Percentiles rank a stretch among this genome's conserved stretches.
Evolutionary conservation across 2,329 filamentous ascomycete species (phyloP).

Genomic region (Diplocarpon mali): DNA sequence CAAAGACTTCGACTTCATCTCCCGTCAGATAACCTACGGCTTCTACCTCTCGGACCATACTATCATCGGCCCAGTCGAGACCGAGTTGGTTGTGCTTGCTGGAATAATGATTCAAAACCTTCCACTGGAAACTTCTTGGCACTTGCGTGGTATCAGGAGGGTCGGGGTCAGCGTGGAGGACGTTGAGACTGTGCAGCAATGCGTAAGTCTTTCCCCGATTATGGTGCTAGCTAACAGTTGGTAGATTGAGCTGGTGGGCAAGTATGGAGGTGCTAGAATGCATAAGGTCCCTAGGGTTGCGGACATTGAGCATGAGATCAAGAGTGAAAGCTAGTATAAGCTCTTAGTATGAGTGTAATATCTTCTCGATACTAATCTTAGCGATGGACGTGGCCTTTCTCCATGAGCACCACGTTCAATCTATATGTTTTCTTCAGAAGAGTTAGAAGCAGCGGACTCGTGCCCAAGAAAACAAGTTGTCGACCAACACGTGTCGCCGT

Average conservation of each 20-base stretch:
- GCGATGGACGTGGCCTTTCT: too few relatives aligned
- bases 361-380: too few relatives aligned
- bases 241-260: conserved; percentile 30
- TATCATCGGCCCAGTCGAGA: conserved; percentile 42
- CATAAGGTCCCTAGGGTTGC: conserved; percentile 29
- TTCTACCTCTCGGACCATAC: conserved; percentile 45
- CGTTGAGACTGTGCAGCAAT: conserved; percentile 29
- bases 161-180: conserved; percentile 35
- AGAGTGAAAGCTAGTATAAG: not conserved
- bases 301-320: conserved; percentile 32
- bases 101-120: conserved; percentile 50
- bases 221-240: conserved; percentile 19
- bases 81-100: conserved; percentile 41
- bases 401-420: too few relatives aligned
- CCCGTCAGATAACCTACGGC: conserved; percentile 45
- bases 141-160: conserved; percentile 38
- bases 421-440: too few relatives aligned
- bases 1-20: conserved; percentile 40
- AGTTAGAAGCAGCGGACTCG: too few relatives aligned
- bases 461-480: too few relatives aligned
- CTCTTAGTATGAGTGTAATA: not conserved
- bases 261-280: conserved; percentile 27
- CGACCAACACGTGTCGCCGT: too few relatives aligned
- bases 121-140: conserved; percentile 41
- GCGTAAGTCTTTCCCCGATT: conserved; percentile 17